Percentiles rank a stretch among this genome's conserved stretches.
Conservation (phyloP, 768 basidiomycete species). For the Wakefieldia striispora region DNA sequence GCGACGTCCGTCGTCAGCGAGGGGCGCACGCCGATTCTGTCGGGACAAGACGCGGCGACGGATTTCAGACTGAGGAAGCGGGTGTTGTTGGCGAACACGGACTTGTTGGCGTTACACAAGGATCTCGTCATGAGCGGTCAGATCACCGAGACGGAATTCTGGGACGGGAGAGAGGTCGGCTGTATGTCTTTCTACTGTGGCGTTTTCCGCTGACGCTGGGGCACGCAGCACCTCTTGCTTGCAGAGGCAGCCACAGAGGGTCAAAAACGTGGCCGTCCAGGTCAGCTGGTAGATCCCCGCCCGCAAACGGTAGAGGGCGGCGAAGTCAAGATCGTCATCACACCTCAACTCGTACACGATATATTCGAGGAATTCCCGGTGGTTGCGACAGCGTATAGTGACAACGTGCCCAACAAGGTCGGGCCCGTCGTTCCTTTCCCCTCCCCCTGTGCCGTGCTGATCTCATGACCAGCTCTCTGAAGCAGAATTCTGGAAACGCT, state of each 20-base stretch:
- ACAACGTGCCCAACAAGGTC: slow-evolving; percentile 88
- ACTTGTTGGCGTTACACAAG: slow-evolving; percentile 77
- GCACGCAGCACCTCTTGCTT: slow-evolving; percentile 63
- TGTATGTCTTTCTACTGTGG: background rate
- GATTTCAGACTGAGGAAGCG: slow-evolving; percentile 77
- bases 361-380: slow-evolving; percentile 98
- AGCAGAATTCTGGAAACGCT: slow-evolving; percentile 94
- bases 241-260: slow-evolving; percentile 72
- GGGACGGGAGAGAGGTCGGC: slow-evolving; percentile 90
- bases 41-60: slow-evolving; percentile 55
- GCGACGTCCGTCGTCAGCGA: slow-evolving; percentile 62
- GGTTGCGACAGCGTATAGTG: slow-evolving; percentile 86
- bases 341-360: slow-evolving; percentile 88
- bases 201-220: background rate
- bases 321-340: slow-evolving; percentile 86
- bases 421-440: slow-evolving; percentile 10
- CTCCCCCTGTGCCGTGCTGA: slow-evolving; percentile 1
- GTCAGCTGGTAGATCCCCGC: slow-evolving; percentile 84
- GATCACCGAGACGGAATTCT: slow-evolving; percentile 92
- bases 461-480: slow-evolving; percentile 67
- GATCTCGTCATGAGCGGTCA: slow-evolving; percentile 84
- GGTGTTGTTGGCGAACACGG: slow-evolving; percentile 74
- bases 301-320: slow-evolving; percentile 82
- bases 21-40: slow-evolving; percentile 50
- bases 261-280: slow-evolving; percentile 79